phyloP scores from a whole-genome alignment of 2,329 filamentous ascomycete genomes.

The Aspergillus ochraceus region DNA sequence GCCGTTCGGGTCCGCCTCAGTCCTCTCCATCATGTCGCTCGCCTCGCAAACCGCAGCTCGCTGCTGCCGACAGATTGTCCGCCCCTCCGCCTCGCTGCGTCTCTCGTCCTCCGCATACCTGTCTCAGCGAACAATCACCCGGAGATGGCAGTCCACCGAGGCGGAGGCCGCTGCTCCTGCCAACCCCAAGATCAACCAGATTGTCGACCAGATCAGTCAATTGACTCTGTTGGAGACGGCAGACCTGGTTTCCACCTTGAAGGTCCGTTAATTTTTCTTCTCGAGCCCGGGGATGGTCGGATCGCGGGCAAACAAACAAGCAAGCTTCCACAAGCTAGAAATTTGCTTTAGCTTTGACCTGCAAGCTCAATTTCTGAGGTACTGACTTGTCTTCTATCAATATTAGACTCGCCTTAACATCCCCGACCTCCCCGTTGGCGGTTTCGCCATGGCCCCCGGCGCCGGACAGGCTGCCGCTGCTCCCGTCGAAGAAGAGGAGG shows the following conservation, averaged over 20 bases:
- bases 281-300: not conserved
- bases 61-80: conserved; percentile 44
- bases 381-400: conserved; percentile 1
- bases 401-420: conserved; percentile 88
- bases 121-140: conserved; percentile 47
- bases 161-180: conserved; percentile 54
- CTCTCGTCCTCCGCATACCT: conserved; percentile 41
- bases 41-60: conserved; percentile 42
- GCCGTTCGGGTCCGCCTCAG: conserved; percentile 10
- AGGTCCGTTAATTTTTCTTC: conserved; percentile 61
- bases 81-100: conserved; percentile 43
- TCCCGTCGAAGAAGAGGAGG: conserved; percentile 73
- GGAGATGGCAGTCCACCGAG: conserved; percentile 88
- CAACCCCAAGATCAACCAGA: conserved; percentile 89
- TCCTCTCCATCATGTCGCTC: conserved; percentile 38
- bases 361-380: not conserved
- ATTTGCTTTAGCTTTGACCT: not conserved
- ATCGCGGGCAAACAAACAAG: not conserved
- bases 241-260: conserved; percentile 89
- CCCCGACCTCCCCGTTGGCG: conserved; percentile 92
- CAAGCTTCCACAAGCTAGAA: not conserved
- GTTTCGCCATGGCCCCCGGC: conserved; percentile 72
- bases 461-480: conserved; percentile 59
- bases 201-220: conserved; percentile 98
- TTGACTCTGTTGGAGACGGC: conserved; percentile 97